Base-by-base conservation (phyloP, 1,284 basidiomycete species). In the Austroboletus novae-zelandiae region DNA sequence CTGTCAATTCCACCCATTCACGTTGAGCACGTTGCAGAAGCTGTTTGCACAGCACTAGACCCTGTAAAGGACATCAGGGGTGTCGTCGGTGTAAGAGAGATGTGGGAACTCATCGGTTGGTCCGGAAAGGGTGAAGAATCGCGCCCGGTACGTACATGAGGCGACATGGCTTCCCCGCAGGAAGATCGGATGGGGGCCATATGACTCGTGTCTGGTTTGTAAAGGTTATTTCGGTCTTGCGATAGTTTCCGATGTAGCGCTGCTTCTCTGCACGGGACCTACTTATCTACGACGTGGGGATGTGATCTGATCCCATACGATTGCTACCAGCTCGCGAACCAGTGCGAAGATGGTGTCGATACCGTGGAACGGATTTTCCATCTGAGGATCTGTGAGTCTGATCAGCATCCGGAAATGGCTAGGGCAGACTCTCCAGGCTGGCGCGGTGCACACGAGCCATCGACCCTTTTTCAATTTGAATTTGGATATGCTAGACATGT, bases 1-100 rank as follows among this genome's bases (percentile, higher is more conserved):
- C 69, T 96, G 52, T 81, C 80, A 11, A 87, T 89, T 47, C 91
- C 88, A 25, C 94, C 97, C 0, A 84, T 99, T 43, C 96, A 99
- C 65, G 92, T 98, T 25, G 96, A 99, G 61, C 94, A 96, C 53
- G 93, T 99, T 35, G 96, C 89, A 2, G 84, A 88, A 60, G 93
- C 94, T 0, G 81, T 94, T 9, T 84, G 85, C 56, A 70, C 74
- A n/a, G 74, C 76, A 32, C 65, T 89, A 52, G 71, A 74, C 51
- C 70, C 72, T 31, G 58, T 69, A 34, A 69, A 69, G 43, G 74
- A 78, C 42, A 70, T 91, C 40, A 71, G 65, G 47, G 91, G 91
- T 37, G 80, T 88, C n/a, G 74, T 94, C 32, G 87, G 81, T 42
- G 90, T 95, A 40, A 67, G 67, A 48, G 74, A 76, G 54, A 96